phyloP scores from a whole-genome alignment of 2,329 filamentous ascomycete species.

The Trichophyton benhamiae region DNA sequence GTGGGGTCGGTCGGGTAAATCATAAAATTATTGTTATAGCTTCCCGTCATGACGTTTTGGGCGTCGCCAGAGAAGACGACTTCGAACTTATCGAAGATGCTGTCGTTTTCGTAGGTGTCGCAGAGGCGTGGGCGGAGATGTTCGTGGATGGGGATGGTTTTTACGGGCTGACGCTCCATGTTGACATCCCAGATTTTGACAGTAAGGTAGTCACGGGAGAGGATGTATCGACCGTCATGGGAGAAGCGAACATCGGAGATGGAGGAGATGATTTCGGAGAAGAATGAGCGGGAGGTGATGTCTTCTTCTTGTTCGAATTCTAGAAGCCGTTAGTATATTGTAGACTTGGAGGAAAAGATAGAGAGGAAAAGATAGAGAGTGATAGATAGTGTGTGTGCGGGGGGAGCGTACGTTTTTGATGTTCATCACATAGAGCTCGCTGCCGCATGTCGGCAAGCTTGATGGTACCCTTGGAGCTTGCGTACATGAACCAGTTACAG shows the following conservation, averaged over 20 bases:
- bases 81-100: constrained; percentile 99
- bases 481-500: constrained; percentile 99
- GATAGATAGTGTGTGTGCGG: background rate
- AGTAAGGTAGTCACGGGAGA: constrained; percentile 93
- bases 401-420: constrained; percentile 66
- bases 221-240: constrained; percentile 87
- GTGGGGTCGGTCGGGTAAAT: constrained; percentile 95
- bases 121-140: constrained; percentile 87
- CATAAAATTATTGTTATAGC: constrained; percentile 99
- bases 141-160: constrained; percentile 98
- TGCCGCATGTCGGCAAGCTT: constrained; percentile 98
- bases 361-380: constrained; percentile 13
- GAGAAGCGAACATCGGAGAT: constrained; percentile 98
- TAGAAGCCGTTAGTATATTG: constrained; percentile 30
- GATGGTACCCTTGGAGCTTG: constrained; percentile 96
- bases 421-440: constrained; percentile 88
- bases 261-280: constrained; percentile 98
- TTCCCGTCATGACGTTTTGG: constrained; percentile 98
- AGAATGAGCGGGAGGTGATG: constrained; percentile 91
- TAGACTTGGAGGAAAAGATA: constrained; percentile 13
- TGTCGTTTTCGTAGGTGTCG: constrained; percentile 98
- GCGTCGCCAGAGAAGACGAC: constrained; percentile 97
- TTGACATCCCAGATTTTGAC: constrained; percentile 99
- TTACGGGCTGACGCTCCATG: constrained; percentile 94
- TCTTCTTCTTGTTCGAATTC: constrained; percentile 99